Evolutionary conservation across 179 eudicot species (phyloP).

Genomic region (Nepenthes alata): DNA sequence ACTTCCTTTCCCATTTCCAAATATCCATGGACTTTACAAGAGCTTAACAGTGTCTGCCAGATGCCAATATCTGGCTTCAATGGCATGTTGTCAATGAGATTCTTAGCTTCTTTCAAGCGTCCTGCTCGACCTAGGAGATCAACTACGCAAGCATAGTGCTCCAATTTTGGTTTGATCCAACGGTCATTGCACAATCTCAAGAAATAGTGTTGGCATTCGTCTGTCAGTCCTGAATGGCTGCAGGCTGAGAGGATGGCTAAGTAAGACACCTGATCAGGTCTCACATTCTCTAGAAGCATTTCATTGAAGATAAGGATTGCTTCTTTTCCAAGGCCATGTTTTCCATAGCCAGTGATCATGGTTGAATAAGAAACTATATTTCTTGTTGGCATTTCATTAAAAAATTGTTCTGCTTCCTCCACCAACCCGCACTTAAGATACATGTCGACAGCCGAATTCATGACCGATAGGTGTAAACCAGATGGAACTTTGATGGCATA

Average conservation of each 20-base stretch:
- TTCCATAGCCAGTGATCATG: constrained; percentile 42
- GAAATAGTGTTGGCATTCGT: constrained; percentile 33
- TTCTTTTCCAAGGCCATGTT: constrained; percentile 32
- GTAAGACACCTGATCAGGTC: constrained; percentile 34
- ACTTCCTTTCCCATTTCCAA: constrained; percentile 32
- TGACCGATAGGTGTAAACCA: constrained; percentile 27
- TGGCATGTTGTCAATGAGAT: constrained; percentile 32
- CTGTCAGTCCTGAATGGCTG: constrained; percentile 36
- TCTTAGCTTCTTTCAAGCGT: constrained; percentile 32
- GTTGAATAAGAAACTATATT: constrained; percentile 40
- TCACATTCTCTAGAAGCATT: constrained; percentile 23
- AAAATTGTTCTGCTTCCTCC: constrained; percentile 30
- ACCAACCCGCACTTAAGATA: constrained; percentile 38
- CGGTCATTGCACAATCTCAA: constrained; percentile 21
- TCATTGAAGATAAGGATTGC: constrained; percentile 21
- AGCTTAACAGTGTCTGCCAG: constrained; percentile 40
- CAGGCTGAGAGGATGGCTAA: constrained; percentile 42
- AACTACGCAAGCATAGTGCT: constrained; percentile 46
- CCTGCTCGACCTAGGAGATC: constrained; percentile 49
- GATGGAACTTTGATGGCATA: constrained; percentile 23
- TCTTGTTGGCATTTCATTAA: constrained; percentile 26
- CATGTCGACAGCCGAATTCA: constrained; percentile 33
- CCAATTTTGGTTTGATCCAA: constrained; percentile 23
- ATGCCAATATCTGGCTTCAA: constrained; percentile 35
- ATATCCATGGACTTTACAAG: constrained; percentile 37